Base-by-base conservation (phyloP, 495 filamentous ascomycete species). In the Thermothielavioides terrestris region DNA sequence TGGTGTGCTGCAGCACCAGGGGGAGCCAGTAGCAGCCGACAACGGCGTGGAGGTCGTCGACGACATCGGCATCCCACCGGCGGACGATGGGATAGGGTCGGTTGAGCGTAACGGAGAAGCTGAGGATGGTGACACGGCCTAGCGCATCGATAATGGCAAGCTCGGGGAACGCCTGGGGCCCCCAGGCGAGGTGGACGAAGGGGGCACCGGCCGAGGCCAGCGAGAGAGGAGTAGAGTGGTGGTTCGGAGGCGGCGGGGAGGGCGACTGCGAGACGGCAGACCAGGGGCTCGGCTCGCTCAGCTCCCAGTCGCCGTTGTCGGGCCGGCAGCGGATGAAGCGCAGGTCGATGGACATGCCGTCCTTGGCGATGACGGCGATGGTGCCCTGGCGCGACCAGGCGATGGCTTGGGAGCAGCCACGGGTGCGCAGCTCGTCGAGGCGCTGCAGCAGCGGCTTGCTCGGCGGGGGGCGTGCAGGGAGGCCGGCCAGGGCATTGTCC, bases 321-420 rank as follows among this genome's bases (percentile, higher is more conserved):
- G 82, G 77, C 50, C 80, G 75, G 54, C 83, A 85, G 22, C 77
- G 74, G 8, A 97, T 72, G 63, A 86, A 81, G 41, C 83, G 79
- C 11, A 94, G 69, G 51, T 82, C 78, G 26, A 96, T 70, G 6
- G 71, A 73, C 20, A 74, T 74, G 20, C 84, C 83, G 63, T 86
- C 80, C n/a, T 77, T 65, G 20, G 82, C 77, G 56, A 97, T 84
- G 48, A 82, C 82, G 25, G 91, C 91, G 63, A 97, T 86, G 57
- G 82, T 88, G 47, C 92, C 92, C 60, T 81, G 72, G 49, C 83
- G 87, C 15, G 92, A 95, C 94, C 94, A 97, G 41, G 84, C 83
- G 45, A 96, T 77, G 53, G 78, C 83, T 87, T 91, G 84, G 71
- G 84, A 85, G 61, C 88, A 94, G 3, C 90, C 91, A 49, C 77